Evolutionary conservation across 148 eudicot genomes (phyloP).

Genomic region (Vaccinium corymbosum): DNA sequence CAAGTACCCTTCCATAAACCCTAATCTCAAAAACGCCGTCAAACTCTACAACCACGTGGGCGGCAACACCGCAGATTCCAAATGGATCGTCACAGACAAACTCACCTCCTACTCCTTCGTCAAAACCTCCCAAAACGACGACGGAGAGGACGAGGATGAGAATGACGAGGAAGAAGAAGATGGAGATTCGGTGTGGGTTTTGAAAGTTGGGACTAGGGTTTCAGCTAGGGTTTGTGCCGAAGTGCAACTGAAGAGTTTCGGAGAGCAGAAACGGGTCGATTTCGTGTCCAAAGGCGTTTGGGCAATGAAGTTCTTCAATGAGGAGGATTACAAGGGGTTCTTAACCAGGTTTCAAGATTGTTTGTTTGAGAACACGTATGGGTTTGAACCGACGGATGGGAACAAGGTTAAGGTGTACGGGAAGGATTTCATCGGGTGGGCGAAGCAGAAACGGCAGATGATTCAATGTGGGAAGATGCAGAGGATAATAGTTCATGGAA

Average conservation of each 20-base stretch:
- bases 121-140: constrained; percentile 16
- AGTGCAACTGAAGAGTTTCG: constrained; percentile 52
- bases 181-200: constrained; percentile 31
- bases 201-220: constrained; percentile 48
- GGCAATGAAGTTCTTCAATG: constrained; percentile 52
- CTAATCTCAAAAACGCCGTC: constrained; percentile 37
- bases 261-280: constrained; percentile 50
- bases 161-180: constrained; percentile 13
- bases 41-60: constrained; percentile 58
- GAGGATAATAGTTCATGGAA: constrained; percentile 19
- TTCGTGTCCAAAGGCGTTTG: constrained; percentile 56
- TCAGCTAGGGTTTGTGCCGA: constrained; percentile 41
- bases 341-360: constrained; percentile 43
- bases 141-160: constrained; percentile 22
- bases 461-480: constrained; percentile 63
- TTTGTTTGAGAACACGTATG: constrained; percentile 61
- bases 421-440: constrained; percentile 69
- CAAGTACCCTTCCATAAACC: constrained; percentile 42
- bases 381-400: constrained; percentile 41
- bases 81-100: constrained; percentile 50
- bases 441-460: constrained; percentile 58
- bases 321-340: constrained; percentile 42
- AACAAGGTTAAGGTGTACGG: constrained; percentile 64
- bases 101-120: constrained; percentile 37
- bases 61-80: constrained; percentile 48